These are phyloP conservation scores for Sporothrix curviconia DNA, from an alignment of 2,329 filamentous ascomycete species.

Conservation along the genomic window DNA sequence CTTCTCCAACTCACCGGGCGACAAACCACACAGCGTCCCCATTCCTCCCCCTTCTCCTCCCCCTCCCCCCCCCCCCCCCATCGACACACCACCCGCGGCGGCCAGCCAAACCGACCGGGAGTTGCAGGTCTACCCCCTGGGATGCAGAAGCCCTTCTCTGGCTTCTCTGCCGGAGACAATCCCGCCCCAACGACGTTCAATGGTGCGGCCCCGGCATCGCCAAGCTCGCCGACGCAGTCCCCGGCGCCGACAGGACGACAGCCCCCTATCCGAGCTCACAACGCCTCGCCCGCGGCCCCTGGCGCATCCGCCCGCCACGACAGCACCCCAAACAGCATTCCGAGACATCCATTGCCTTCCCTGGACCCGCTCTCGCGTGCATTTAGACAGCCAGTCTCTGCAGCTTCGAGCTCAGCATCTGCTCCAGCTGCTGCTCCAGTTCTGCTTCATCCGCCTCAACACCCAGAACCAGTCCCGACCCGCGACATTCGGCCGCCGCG, in stretches of 20 bases:
- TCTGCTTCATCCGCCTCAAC: not conserved
- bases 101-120: slow-evolving; percentile 8
- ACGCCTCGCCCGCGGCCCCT: not conserved
- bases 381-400: slow-evolving; percentile 11
- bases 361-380: not conserved
- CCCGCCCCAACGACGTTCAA: slow-evolving; percentile 42
- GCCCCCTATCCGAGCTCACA: not conserved
- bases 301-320: not conserved
- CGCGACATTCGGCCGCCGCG: slow-evolving; percentile 36
- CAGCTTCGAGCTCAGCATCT: not conserved
- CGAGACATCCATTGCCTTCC: not conserved
- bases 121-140: slow-evolving; percentile 24
- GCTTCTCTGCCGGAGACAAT: slow-evolving; percentile 49
- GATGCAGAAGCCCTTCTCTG: slow-evolving; percentile 51
- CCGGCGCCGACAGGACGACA: not conserved
- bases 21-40: not conserved
- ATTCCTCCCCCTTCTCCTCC: too few species aligned
- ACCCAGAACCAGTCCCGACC: slow-evolving; percentile 7
- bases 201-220: slow-evolving; percentile 18
- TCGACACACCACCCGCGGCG: not conserved
- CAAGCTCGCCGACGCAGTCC: not conserved
- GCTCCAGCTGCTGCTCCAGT: not conserved
- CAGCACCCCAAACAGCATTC: not conserved
- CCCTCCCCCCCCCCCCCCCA: not conserved
- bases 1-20: not conserved